Conservation (phyloP, 345 rosid genomes). For the Turritis glabra region DNA sequence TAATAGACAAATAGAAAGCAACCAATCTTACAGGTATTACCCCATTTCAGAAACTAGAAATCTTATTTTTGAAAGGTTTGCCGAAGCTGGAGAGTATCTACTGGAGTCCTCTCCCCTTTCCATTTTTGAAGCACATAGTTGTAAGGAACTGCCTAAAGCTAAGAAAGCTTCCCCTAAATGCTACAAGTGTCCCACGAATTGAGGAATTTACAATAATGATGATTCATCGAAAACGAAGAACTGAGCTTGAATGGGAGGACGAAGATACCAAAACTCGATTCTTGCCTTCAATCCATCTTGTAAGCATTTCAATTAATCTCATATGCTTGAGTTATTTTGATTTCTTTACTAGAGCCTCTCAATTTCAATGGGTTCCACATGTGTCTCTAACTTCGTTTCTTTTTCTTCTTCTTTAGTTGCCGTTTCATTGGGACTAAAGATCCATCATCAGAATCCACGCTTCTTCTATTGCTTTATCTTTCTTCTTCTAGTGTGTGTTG, state of each 20-base stretch:
- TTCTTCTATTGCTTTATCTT: too few relatives aligned
- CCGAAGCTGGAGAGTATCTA: conserved; percentile 16
- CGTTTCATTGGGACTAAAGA: too few relatives aligned
- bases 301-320: not conserved
- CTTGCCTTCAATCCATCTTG: not conserved
- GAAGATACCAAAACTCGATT: conserved; percentile 5
- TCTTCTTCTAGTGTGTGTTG: too few relatives aligned
- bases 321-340: too few relatives aligned
- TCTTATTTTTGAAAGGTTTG: accelerated
- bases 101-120: conserved; percentile 12
- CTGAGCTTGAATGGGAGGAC: conserved; percentile 2
- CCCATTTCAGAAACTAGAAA: not conserved
- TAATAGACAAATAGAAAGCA: not conserved
- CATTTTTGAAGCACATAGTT: accelerated
- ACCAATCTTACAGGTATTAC: not conserved
- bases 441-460: too few relatives aligned
- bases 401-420: not conserved
- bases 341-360: too few relatives aligned
- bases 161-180: conserved; percentile 20
- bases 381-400: not conserved
- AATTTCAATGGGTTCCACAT: not conserved
- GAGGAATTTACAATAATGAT: accelerated
- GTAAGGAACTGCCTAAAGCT: not conserved
- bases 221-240: accelerated
- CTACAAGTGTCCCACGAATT: not conserved